Percentiles rank a stretch among this genome's conserved stretches.
phyloP scores from a whole-genome alignment of 495 filamentous ascomycete species.

The Aspergillus diversus region DNA sequence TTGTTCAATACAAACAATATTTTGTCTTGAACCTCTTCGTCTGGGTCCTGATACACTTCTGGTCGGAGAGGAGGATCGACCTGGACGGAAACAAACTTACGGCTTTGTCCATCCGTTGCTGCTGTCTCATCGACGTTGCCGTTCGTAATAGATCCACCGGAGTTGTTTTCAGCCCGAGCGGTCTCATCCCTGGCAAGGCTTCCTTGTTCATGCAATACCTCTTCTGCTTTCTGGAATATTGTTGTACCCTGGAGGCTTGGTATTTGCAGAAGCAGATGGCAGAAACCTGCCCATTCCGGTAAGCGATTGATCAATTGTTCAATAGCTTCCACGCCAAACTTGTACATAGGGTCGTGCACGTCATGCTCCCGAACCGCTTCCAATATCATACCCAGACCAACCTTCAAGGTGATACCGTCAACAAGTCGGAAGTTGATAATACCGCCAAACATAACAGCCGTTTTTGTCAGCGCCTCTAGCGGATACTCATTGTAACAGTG shows the following conservation, averaged over 20 bases:
- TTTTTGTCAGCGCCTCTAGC: slow-evolving; percentile 88
- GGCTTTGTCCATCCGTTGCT: slow-evolving; percentile 51
- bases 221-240: slow-evolving; percentile 78
- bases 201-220: slow-evolving; percentile 70
- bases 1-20: slow-evolving; percentile 97
- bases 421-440: slow-evolving; percentile 93
- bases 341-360: slow-evolving; percentile 88
- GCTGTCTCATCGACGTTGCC: slow-evolving; percentile 66
- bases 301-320: slow-evolving; percentile 81
- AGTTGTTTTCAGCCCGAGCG: slow-evolving; percentile 40
- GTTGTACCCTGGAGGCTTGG: slow-evolving; percentile 82
- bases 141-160: slow-evolving; percentile 58
- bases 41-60: slow-evolving; percentile 74
- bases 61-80: slow-evolving; percentile 65
- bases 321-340: slow-evolving; percentile 96
- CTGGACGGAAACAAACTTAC: slow-evolving; percentile 74
- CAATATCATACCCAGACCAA: slow-evolving; percentile 92
- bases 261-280: slow-evolving; percentile 77
- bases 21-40: slow-evolving; percentile 84
- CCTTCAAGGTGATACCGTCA: slow-evolving; percentile 84
- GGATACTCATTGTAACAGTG: slow-evolving; percentile 93
- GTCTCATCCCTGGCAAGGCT: slow-evolving; percentile 40
- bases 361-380: slow-evolving; percentile 86
- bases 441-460: slow-evolving; percentile 93
- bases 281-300: slow-evolving; percentile 91